Base-by-base conservation (phyloP, 2,329 filamentous ascomycete species). In the Aspergillus japonicus region DNA sequence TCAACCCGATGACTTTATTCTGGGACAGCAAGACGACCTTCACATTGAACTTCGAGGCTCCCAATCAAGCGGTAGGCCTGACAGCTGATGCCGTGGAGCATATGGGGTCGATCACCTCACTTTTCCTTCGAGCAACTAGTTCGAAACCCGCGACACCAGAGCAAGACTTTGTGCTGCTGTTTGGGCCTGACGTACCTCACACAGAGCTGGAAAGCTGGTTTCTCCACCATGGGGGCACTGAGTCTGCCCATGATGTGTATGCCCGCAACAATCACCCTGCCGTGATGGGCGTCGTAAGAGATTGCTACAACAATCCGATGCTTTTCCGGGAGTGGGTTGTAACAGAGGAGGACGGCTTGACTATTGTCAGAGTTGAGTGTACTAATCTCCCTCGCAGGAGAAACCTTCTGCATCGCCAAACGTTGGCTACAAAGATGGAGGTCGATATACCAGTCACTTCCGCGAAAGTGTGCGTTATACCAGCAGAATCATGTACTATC, bases 51-150 rank as follows among this genome's bases (percentile, higher is more conserved):
- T 69, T 74, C 47, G 60, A 62, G 11, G 8, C 60, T 0, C 50
- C 64, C 3, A 54, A 55, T 21, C 59, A 47, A 12, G 24, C 62
- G 7, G 29, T 62, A 7, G 56, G 54, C 3, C 8, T 66, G 16
- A 60, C 64, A 1, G 16, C 39, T 0, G 64, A 71, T 16, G 60
- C 23, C n/a, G 75, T 73, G 8, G 47, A 67, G 16, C 50, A 63
- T 23, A 67, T 71, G 56, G 74, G 78, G 10, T 72, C 79, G 2
- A 65, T 60, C 16, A 75, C 71, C 0, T 62, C 61, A 0, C 52
- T 73, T 8, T 72, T 70, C 48, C 59, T 75, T 2, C 66, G 70
- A 42, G 68, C 69, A 1, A 66, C 65, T 0, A 62, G 59, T 6
- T 64, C 66, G 1, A 58, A 3, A 33, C 31, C 47, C 4, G 49